These are phyloP conservation scores for Saitozyma podzolica DNA, from an alignment of 768 basidiomycete genomes.

Conservation along the genomic window DNA sequence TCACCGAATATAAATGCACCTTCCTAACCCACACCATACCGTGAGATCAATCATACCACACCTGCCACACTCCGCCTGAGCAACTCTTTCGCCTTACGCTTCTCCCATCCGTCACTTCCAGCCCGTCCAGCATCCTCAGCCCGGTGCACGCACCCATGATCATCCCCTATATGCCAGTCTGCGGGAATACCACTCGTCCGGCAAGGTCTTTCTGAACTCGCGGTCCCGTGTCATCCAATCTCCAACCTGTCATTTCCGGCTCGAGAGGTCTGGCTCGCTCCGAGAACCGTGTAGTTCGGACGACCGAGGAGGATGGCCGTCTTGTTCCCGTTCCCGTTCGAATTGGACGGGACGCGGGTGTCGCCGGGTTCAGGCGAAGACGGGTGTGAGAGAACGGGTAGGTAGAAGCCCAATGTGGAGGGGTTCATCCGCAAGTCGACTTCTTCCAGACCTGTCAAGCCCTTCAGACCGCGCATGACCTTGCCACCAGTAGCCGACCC, in stretches of 20 bases:
- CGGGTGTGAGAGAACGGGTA: slow-evolving; percentile 71
- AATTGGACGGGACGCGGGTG: slow-evolving; percentile 6
- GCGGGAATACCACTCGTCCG: slow-evolving; percentile 82
- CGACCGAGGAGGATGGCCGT: slow-evolving; percentile 35
- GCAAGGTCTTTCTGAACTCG: slow-evolving; percentile 84
- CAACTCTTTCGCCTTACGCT: slow-evolving; percentile 73
- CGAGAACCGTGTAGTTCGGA: slow-evolving; percentile 62
- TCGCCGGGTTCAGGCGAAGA: slow-evolving; percentile 52
- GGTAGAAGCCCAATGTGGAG: slow-evolving; percentile 91
- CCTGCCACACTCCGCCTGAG: slow-evolving; percentile 15
- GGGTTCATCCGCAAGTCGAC: slow-evolving; percentile 77
- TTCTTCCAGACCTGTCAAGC: slow-evolving; percentile 80
- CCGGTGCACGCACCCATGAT: slow-evolving; percentile 72
- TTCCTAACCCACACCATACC: too few species aligned
- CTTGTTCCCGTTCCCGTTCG: slow-evolving; percentile 14
- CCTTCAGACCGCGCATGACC: slow-evolving; percentile 59
- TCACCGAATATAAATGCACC: too few species aligned
- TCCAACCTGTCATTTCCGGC: slow-evolving; percentile 1
- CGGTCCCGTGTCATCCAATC: slow-evolving; percentile 75
- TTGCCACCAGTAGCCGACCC: slow-evolving; percentile 57
- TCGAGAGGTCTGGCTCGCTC: background rate
- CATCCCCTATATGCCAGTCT: slow-evolving; percentile 82
- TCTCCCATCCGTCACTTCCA: slow-evolving; percentile 80
- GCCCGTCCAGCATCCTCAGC: slow-evolving; percentile 78
- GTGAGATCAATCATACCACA: too few species aligned